A percentile compares a stretch with the other conserved stretches of the same genome.
phyloP scores from a whole-genome alignment of 2,329 filamentous ascomycete genomes.

The Fusarium begoniae region DNA sequence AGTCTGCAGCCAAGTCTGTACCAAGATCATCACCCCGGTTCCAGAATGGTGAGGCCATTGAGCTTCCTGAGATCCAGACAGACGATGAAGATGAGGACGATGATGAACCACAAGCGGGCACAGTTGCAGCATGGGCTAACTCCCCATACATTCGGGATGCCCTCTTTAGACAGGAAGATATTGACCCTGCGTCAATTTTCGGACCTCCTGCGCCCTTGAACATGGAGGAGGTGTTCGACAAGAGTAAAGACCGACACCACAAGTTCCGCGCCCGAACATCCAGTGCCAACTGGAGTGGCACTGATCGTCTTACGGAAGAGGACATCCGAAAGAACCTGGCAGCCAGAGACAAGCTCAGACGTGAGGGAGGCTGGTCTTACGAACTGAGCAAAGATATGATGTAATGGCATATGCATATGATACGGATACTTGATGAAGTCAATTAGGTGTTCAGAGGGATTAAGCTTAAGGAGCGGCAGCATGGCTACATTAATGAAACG shows the following conservation, averaged over 20 bases:
- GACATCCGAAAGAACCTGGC: slow-evolving; percentile 84
- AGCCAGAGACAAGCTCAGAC: slow-evolving; percentile 79
- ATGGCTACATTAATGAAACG: slow-evolving; percentile 13
- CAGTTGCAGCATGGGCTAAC: slow-evolving; percentile 85
- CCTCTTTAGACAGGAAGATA: slow-evolving; percentile 81
- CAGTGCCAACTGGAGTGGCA: slow-evolving; percentile 91
- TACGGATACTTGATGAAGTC: slow-evolving; percentile 12
- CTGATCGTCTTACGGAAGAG: slow-evolving; percentile 85
- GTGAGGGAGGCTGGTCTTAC: slow-evolving; percentile 88
- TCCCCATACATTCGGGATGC: slow-evolving; percentile 82
- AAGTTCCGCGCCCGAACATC: slow-evolving; percentile 91
- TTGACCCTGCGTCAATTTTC: slow-evolving; percentile 88
- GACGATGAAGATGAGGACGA: slow-evolving; percentile 91
- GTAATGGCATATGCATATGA: slow-evolving; percentile 41
- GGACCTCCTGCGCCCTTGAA: slow-evolving; percentile 87
- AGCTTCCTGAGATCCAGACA: slow-evolving; percentile 93
- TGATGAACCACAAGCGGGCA: slow-evolving; percentile 61
- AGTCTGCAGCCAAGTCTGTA: slow-evolving; percentile 68
- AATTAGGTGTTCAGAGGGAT: slow-evolving; percentile 3
- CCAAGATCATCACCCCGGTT: slow-evolving; percentile 82
- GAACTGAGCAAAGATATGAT: slow-evolving; percentile 61
- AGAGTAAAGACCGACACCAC: slow-evolving; percentile 84
- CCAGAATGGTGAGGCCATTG: slow-evolving; percentile 88
- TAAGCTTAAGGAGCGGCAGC: slow-evolving; percentile 1
- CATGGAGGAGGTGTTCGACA: slow-evolving; percentile 96